A percentile compares a stretch with the other conserved stretches of the same genome.
phyloP scores from a whole-genome alignment of 257 asterid species.

The Petrea volubilis region DNA sequence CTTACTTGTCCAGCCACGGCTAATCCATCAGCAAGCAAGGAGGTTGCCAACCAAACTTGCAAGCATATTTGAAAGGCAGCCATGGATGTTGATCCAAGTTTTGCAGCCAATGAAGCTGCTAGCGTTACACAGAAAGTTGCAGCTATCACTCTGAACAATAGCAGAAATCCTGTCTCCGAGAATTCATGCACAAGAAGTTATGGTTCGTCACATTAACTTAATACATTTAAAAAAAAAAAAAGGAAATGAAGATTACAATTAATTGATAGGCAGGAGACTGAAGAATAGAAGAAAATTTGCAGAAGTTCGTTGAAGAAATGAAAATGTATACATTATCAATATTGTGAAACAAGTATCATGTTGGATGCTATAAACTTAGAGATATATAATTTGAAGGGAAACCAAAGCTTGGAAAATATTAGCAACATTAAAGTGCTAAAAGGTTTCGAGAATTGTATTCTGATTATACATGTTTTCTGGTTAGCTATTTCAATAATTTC shows the following conservation, averaged over 20 bases:
- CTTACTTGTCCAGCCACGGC: constrained; percentile 49
- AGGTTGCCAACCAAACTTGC: constrained; percentile 47
- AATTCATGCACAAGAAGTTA: not conserved
- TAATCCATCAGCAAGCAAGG: constrained; percentile 44
- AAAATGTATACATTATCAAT: not conserved
- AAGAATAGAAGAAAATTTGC: not conserved
- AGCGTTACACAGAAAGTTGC: constrained; percentile 42
- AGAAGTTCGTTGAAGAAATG: not conserved
- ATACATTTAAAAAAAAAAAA: no score
- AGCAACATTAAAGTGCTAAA: not conserved
- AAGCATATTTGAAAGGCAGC: constrained; percentile 49
- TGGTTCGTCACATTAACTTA: not conserved
- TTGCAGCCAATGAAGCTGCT: constrained; percentile 40
- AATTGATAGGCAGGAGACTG: not conserved
- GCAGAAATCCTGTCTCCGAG: constrained; percentile 31
- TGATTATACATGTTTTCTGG: not conserved
- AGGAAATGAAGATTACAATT: not conserved
- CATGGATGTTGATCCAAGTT: constrained; percentile 37
- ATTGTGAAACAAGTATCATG: not conserved
- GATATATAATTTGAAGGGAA: not conserved
- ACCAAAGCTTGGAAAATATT: not conserved
- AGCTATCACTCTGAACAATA: constrained; percentile 40
- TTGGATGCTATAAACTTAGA: not conserved
- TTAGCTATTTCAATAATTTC: not conserved
- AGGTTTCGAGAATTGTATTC: not conserved